Evolutionary conservation across 148 eudicot genomes (phyloP), one percentile per base, ranked within the genome.

Genomic region (Rheum nobile): DNA sequence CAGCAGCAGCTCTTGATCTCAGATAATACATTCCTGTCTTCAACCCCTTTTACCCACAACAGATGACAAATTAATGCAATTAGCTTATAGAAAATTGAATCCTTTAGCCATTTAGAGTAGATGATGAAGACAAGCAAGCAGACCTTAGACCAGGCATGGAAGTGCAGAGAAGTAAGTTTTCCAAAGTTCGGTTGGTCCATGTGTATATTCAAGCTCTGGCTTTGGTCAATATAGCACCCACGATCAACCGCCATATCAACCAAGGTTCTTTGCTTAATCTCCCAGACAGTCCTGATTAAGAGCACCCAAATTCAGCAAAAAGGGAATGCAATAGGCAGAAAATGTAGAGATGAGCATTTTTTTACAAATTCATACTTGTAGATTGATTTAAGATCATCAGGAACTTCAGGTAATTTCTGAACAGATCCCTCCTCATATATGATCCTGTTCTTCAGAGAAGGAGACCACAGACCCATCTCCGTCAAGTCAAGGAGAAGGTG

Each of bases 11-110:
- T 69, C 96, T 90, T 19, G 99, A 89, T 57, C 99, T 70, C 50
- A 95, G 79, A 75, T 95, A 95, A 72, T 95, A 92, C 99, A 95
- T 95, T 31, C 98, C 99, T 1, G 99, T 95, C 84, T 95, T 95
- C 83, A 95, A 74, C 26, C 99, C 99, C 97, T 92, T 44, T 75
- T 47, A 4, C n/a, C 22, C 44, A 68, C 6, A 29, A 17, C 19
- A 67, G 41, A 67, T 29, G 35, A 29, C 19, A 28, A 16, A 32
- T 6, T 16, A 31, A 6, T 12, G 1, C 7, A 28, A 67, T 67
- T 28, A 67, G 38, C 4, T 67, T 16, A 35, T 7, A 67, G 21
- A 29, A 67, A 31, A 8, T 29, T 29, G 41, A n/a, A 31, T 67
- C 7, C 31, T 67, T 67, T 29, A 11, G 9, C 37, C 28, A 14